phyloP scores from a whole-genome alignment of 495 filamentous ascomycete species.

The Cudoniella acicularis region DNA sequence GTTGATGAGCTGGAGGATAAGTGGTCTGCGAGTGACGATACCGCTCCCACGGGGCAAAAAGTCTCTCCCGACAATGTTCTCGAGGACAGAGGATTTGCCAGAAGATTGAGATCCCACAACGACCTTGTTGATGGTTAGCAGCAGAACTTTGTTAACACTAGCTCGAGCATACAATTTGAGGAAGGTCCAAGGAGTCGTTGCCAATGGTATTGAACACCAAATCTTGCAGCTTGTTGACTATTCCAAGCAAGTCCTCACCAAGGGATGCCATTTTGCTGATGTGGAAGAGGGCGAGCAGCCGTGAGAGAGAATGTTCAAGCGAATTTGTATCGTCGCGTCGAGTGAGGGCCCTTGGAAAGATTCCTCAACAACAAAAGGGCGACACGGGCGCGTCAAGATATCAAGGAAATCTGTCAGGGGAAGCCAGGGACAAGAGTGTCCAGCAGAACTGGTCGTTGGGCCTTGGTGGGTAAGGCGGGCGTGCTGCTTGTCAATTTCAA shows the following conservation, averaged over 20 bases:
- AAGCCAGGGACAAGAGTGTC: neutral
- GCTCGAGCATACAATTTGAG: constrained; percentile 80
- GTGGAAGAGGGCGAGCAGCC: neutral
- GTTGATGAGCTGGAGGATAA: constrained; percentile 98
- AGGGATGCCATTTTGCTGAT: constrained; percentile 52
- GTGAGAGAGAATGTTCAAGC: neutral
- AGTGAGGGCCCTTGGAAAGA: neutral
- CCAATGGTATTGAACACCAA: constrained; percentile 99
- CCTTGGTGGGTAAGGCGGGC: neutral
- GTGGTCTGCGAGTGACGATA: constrained; percentile 89
- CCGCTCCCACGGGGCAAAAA: constrained; percentile 95
- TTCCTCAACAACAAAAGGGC: neutral
- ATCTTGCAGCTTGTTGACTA: constrained; percentile 96
- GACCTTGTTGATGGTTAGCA: constrained; percentile 55
- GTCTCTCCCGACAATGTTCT: constrained; percentile 97
- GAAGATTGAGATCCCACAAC: constrained; percentile 98
- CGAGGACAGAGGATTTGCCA: constrained; percentile 97
- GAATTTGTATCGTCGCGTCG: constrained; percentile 17
- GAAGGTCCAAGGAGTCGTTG: constrained; percentile 94
- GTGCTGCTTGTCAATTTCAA: neutral
- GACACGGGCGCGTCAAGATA: neutral
- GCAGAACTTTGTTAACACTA: neutral
- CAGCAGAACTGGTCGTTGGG: neutral
- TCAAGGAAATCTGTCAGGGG: neutral
- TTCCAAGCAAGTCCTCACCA: constrained; percentile 87